Evolutionary conservation across 2,329 filamentous ascomycete species (phyloP), one percentile per base, ranked within the genome.

Genomic region (Cladophialophora bantiana): DNA sequence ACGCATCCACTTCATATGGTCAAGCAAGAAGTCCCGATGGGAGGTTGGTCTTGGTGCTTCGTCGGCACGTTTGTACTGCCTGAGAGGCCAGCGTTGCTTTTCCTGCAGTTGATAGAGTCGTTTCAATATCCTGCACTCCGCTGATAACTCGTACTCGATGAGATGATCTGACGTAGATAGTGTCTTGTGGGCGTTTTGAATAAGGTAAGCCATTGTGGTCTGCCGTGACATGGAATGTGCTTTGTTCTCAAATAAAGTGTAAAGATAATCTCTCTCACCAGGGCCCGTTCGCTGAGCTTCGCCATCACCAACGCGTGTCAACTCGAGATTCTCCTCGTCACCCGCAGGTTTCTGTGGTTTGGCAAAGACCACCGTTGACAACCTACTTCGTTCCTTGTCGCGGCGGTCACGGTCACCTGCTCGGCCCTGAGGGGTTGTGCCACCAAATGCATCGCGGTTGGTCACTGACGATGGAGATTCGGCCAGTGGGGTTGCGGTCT

Each of bases 1-100:
- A 59, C 94, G 88, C 92, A 99, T 96, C 94, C 94, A 98, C 77
- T 94, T 96, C 86, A 94, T 92, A 81, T 99, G 94, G 72, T 93
- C 87, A 36, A 99, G 82, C 63, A 98, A 78, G 60, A 94, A 85
- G 79, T 99, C 95, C 86, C 90, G 92, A 72, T 98, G 94, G 1
- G 90, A 89, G 0, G 87, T 85, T 18, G 89, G 90, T 42, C 93
- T 87, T 3, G 87, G 84, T 4, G 94, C 94, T 77, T 99, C 95
- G 1, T 89, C 85, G 45, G 89, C 91, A 64, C 93, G 90, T 75
- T 96, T 92, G 52, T 94, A 88, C 75, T 99, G 95, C 60, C 94
- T 87, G 55, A 99, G 79, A 4, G 94, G 95, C 94, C 95, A 98
- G 74, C 94, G 90, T 73, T 96, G 93, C 36, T 90, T 88, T 74